phyloP scores from a whole-genome alignment of 257 asterid genomes.

The Capsicum rhomboideum region DNA sequence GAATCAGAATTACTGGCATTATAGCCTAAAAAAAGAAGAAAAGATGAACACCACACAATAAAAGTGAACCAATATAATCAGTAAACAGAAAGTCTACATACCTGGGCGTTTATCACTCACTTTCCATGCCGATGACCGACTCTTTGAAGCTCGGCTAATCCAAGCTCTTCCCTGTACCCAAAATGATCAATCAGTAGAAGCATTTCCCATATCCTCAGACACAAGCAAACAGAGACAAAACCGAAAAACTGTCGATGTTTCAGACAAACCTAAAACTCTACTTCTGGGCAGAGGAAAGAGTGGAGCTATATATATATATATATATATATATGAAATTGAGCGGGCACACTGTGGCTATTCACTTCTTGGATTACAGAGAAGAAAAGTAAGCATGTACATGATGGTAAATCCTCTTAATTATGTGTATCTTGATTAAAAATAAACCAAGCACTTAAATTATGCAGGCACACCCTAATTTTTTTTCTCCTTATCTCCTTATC shows the following conservation, averaged over 20 bases:
- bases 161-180: conserved; percentile 66
- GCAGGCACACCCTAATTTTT: neutral
- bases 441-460: neutral
- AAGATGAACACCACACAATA: neutral
- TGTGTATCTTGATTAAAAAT: neutral
- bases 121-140: conserved; percentile 71
- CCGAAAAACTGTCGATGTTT: neutral
- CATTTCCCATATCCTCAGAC: neutral
- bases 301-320: neutral
- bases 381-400: neutral
- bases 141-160: conserved; percentile 68
- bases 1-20: conserved; percentile 94
- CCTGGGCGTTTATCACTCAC: conserved; percentile 93
- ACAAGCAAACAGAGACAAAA: neutral
- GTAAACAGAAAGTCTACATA: conserved; percentile 5
- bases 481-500: neutral
- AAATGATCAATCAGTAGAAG: neutral
- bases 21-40: conserved; percentile 44
- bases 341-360: neutral
- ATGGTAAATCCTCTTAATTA: neutral
- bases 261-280: neutral
- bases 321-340: neutral
- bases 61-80: neutral
- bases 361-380: neutral
- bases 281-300: neutral